phyloP scores from a whole-genome alignment of 345 rosid species.

The Hevea brasiliensis region DNA sequence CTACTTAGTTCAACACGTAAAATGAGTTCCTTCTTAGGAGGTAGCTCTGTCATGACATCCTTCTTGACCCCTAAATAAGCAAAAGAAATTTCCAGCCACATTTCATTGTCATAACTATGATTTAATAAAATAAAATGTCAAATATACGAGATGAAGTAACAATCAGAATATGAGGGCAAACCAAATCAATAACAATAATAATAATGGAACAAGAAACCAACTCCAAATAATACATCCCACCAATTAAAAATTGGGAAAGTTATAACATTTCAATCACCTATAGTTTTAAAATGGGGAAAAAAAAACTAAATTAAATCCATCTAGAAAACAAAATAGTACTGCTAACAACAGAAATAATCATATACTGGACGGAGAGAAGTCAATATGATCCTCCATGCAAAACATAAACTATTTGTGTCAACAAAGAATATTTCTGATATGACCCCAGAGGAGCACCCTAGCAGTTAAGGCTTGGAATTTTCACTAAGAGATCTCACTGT shows the following conservation, averaged over 20 bases:
- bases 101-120: not conserved
- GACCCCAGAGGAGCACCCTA: not conserved
- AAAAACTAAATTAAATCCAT: not conserved
- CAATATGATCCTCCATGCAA: not conserved
- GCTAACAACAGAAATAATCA: not conserved
- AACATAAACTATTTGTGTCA: not conserved
- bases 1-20: constrained; percentile 91
- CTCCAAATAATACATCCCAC: not conserved
- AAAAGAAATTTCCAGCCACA: constrained; percentile 23
- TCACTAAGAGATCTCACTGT: too few relatives aligned
- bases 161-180: not conserved
- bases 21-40: constrained; percentile 98
- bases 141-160: too few relatives aligned
- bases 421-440: not conserved
- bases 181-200: not conserved
- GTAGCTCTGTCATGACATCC: constrained; percentile 98
- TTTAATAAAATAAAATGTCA: not conserved
- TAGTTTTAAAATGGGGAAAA: not conserved
- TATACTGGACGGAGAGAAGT: not conserved
- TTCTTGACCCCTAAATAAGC: constrained; percentile 86
- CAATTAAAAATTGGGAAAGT: not conserved
- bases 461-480: not conserved
- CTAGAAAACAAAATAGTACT: not conserved
- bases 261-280: not conserved
- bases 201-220: not conserved